These are phyloP conservation scores for Phytopythium sindhum DNA, from an alignment of 352 stramenopile genomes.

Conservation along the genomic window DNA sequence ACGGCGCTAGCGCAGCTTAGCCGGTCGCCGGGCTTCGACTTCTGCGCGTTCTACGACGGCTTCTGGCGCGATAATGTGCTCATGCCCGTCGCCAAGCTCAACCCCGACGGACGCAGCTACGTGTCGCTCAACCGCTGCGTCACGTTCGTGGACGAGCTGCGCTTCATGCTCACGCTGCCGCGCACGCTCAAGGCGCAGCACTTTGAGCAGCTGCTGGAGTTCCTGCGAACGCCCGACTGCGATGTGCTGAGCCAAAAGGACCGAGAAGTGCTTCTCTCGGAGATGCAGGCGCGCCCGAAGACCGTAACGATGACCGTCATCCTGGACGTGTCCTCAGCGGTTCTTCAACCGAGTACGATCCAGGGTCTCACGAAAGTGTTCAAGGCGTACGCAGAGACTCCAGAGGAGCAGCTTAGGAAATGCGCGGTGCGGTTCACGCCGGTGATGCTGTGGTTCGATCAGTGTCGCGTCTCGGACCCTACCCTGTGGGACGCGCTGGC, in stretches of 20 bases:
- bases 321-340: slow-evolving; percentile 3
- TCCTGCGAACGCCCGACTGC: neutral
- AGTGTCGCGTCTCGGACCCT: slow-evolving; percentile 4
- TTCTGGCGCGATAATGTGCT: slow-evolving; percentile 8
- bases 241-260: neutral
- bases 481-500: neutral
- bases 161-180: slow-evolving; percentile 9
- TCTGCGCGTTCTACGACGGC: slow-evolving; percentile 3
- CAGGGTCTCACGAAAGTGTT: neutral
- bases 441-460: slow-evolving; percentile 7
- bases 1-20: slow-evolving; percentile 5
- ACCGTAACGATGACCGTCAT: neutral
- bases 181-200: neutral
- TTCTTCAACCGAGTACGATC: slow-evolving; percentile 1
- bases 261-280: neutral
- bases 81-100: neutral
- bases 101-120: slow-evolving; percentile 7
- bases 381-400: neutral
- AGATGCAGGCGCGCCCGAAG: neutral
- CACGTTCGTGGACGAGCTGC: slow-evolving; percentile 8
- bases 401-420: neutral
- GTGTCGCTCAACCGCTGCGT: slow-evolving; percentile 9
- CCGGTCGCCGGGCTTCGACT: neutral
- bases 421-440: slow-evolving; percentile 3
- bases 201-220: slow-evolving; percentile 7